Base-by-base conservation (phyloP, 805 yeast genomes). In the Kodamaea fukazawae region DNA sequence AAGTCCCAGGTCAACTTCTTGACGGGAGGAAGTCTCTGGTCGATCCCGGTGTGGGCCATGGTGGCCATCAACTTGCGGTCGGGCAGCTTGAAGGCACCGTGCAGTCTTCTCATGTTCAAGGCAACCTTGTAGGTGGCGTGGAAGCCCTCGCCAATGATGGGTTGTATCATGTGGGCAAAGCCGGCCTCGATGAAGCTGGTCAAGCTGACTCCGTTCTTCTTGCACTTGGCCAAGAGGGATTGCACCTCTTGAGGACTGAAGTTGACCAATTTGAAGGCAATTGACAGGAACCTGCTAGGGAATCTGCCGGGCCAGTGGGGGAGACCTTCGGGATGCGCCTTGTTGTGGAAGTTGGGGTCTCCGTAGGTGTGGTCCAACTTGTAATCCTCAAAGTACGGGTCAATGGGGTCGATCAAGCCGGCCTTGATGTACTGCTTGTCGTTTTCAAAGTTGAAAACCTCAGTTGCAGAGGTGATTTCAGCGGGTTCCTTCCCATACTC, bases 351-450 rank as follows among this genome's bases (percentile, higher is more conserved):
- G 12, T 48, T 27, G 2, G 54, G 53, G 36, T 60, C 58, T 4
- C 55, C 57, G 34, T 48, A 41, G 8, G 57, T 38, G 37, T 58
- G 59, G 36, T 63, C 69, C 7, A 55, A 15, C 4, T 48, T 49
- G 25, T 52, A 51, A 29, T 52, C 54, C 10, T 56, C 59, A 37
- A 65, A 43, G 32, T 53, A 55, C 34, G 47, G 38, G 31, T 67
- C 73, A 13, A 63, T 47, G 3, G 71, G 63, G 3, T 67, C 66
- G 1, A 69, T 67, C 20, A 67, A 49, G 2, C 65, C 56, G 34
- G 59, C 42, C n/a, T 40, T 47, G 10, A 65, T 16, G 8, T 42
- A 42, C 10, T 37, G 8, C 14, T 13, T 26, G 38, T 65, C 71
- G 1, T 35, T 15, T 1, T 38, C 39, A 22, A 33, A 52, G 22